Percentiles rank a stretch among this genome's conserved stretches.
Evolutionary conservation across 208 protist genomes (phyloP).

Genomic region (Acanthamoeba triangularis): DNA sequence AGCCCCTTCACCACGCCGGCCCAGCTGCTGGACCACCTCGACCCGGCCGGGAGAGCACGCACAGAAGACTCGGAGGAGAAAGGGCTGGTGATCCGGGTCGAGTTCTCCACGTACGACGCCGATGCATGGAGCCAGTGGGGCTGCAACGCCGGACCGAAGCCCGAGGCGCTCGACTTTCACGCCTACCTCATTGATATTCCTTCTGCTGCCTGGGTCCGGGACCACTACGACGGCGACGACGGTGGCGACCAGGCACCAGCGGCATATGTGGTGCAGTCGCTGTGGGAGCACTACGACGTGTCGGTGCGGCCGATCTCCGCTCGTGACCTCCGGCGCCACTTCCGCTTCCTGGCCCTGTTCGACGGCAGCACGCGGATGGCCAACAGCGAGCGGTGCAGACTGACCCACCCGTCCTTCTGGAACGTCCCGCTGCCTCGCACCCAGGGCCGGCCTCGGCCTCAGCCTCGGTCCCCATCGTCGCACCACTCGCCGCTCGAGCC

Average conservation of each 20-base stretch:
- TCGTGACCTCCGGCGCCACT: neutral
- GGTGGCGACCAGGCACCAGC: neutral
- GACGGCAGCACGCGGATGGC: neutral
- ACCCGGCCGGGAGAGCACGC: neutral
- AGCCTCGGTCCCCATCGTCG: no score
- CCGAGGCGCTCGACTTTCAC: neutral
- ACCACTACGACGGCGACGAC: neutral
- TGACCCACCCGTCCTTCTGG: neutral
- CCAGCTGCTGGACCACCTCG: neutral
- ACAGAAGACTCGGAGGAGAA: neutral
- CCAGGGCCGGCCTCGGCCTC: neutral
- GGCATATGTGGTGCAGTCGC: neutral
- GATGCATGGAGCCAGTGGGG: neutral
- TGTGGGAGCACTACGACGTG: slow-evolving; percentile 42
- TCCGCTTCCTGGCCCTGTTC: neutral
- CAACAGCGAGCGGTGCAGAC: neutral
- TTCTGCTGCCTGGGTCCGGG: neutral
- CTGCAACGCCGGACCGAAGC: neutral
- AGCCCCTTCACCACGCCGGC: neutral
- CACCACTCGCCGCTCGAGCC: neutral
- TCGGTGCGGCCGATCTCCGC: neutral
- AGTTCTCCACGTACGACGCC: neutral
- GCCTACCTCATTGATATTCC: neutral
- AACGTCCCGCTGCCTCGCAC: neutral
- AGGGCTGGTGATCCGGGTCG: neutral